These are phyloP conservation scores for Fusarium oxysporum DNA, from an alignment of 2,329 filamentous ascomycete species.

Conservation along the genomic window DNA sequence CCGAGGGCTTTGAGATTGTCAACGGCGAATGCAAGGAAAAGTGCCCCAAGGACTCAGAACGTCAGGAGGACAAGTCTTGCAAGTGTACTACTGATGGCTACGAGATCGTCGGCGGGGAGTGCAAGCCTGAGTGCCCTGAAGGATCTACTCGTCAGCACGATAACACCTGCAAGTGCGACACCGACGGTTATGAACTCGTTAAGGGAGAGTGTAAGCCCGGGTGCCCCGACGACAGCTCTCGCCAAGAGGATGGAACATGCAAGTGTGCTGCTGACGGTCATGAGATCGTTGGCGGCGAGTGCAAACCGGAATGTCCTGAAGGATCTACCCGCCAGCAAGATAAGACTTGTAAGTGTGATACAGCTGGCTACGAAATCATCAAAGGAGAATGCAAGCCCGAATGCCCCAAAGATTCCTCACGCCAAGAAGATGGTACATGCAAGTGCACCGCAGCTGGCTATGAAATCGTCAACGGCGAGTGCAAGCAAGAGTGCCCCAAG, in stretches of 20 bases:
- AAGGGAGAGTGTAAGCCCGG: neutral
- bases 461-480: neutral
- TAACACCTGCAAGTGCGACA: neutral
- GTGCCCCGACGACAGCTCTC: accelerated
- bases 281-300: neutral
- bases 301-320: neutral
- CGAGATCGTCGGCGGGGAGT: neutral
- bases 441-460: accelerated
- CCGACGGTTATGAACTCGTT: accelerated
- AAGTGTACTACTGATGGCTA: neutral
- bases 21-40: neutral
- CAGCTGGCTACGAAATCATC: neutral
- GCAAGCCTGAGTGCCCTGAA: neutral
- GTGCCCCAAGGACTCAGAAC: neutral
- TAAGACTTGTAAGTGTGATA: neutral
- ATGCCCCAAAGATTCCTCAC: neutral
- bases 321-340: neutral
- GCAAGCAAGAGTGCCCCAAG: neutral
- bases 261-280: accelerated
- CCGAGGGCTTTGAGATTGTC: accelerated
- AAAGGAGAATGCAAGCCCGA: neutral
- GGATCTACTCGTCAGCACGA: neutral
- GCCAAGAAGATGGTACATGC: neutral
- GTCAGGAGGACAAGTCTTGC: neutral
- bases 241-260: neutral